Base-by-base conservation (phyloP, 768 basidiomycete species). In the Podaxis sp. region DNA sequence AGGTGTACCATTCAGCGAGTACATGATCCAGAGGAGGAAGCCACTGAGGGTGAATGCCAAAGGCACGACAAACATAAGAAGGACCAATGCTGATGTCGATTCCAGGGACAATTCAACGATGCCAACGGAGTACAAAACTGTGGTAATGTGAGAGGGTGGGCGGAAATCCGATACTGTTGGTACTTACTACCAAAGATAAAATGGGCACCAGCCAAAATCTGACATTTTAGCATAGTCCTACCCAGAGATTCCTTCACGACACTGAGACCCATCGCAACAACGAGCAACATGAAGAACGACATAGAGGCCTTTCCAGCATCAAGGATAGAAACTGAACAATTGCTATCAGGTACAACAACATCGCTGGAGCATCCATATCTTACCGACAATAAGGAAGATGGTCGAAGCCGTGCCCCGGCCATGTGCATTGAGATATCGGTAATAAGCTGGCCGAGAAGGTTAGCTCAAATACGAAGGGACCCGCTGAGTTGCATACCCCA, bases 11-110 rank as follows among this genome's bases (percentile, higher is more conserved):
- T 94, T 95, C 54, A 97, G 78, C 11, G 91, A 85, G 72, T 95
- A 90, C 78, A 96, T 85, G 56, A 96, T 98, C 96, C 96, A 99
- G 66, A 96, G 82, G 26, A 99, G 82, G 81, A 98, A 99, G 1
- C 89, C 89, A 62, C 95, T 96, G n/a, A 99, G 81, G 0, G 95
- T 95, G 76, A 99, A 90, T 0, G 96, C 93, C 54, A 99, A 81
- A 4, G 97, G 97, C 64, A 98, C 88, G 65, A 99, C 91, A 72
- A 99, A 95, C 67, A 97, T 72, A 64, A 99, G 78, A 28, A 97
- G 82, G 55, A 93, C 73, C 58, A 96, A 78, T 0, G 91, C 90
- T 7, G 94, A 93, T 0, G 95, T 94, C 22, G 90, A 91, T 73
- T 99, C 95, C 37, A 99, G 81, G 67, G 94, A 87, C 28, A 99